Conservation (phyloP, 1,139 yeast species). For the Komagataea norvegica region DNA sequence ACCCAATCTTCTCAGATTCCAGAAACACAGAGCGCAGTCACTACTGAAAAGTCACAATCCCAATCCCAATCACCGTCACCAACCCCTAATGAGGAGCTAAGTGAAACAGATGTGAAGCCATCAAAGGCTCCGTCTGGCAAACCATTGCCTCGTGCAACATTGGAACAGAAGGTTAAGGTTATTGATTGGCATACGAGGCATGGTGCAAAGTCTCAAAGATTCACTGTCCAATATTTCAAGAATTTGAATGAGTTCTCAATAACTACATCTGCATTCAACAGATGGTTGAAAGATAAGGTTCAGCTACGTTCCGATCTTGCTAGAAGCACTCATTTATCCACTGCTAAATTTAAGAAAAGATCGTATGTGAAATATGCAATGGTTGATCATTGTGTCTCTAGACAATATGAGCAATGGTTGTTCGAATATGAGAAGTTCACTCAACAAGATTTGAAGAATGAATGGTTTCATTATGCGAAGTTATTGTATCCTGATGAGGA, state of each 20-base stretch:
- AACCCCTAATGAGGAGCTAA: background rate
- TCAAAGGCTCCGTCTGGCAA: too few relatives aligned
- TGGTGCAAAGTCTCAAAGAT: conserved; percentile 29
- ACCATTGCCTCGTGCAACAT: conserved; percentile 31
- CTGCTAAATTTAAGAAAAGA: conserved; percentile 4
- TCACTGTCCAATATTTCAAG: conserved; percentile 30
- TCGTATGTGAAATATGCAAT: conserved; percentile 21
- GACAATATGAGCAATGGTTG: conserved; percentile 31
- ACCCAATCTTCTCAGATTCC: too few relatives aligned
- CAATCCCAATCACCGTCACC: background rate
- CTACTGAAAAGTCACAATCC: background rate
- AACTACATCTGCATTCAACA: conserved; percentile 32
- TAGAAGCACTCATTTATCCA: conserved; percentile 3
- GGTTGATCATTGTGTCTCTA: conserved; percentile 30
- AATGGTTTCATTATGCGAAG: conserved; percentile 27
- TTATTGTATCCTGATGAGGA: conserved; percentile 10
- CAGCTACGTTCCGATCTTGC: conserved; percentile 20
- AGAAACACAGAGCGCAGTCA: background rate
- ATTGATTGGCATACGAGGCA: conserved; percentile 31
- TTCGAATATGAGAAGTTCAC: conserved; percentile 22
- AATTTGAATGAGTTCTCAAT: conserved; percentile 27
- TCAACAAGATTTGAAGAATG: conserved; percentile 27
- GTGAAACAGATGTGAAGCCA: background rate
- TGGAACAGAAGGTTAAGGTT: conserved; percentile 32
- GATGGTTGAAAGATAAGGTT: conserved; percentile 32